Evolutionary conservation across 805 yeast species (phyloP).

Genomic region (Candida gorgasii): DNA sequence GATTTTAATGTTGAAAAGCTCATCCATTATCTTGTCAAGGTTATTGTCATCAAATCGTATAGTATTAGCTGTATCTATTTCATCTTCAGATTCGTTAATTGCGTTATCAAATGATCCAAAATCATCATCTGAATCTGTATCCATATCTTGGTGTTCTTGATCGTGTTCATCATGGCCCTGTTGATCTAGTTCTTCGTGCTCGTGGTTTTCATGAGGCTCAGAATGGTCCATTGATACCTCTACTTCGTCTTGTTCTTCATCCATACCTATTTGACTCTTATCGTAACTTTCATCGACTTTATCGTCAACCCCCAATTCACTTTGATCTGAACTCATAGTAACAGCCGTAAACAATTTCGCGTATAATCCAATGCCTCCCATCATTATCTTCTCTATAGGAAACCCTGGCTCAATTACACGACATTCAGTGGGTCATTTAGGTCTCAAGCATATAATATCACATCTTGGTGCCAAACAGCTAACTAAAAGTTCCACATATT

Average conservation of each 20-base stretch:
- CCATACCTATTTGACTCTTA: no score
- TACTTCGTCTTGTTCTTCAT: conserved; percentile 9
- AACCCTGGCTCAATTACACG: conserved; percentile 42
- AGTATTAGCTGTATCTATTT: conserved; percentile 17
- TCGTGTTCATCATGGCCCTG: not conserved
- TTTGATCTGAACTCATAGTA: conserved; percentile 2
- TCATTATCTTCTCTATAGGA: conserved; percentile 33
- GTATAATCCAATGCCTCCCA: not conserved
- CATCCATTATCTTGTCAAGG: conserved; percentile 14
- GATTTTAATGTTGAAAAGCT: conserved; percentile 10
- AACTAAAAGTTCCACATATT: conserved; percentile 29
- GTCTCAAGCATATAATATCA: conserved; percentile 26
- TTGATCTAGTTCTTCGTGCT: conserved; percentile 4
- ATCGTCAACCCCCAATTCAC: not conserved
- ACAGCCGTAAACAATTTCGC: conserved; percentile 3
- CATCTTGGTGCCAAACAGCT: conserved; percentile 31
- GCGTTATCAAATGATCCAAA: conserved; percentile 43
- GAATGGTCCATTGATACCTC: not conserved
- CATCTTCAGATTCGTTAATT: conserved; percentile 30
- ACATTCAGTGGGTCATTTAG: conserved; percentile 43
- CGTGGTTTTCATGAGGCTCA: not conserved
- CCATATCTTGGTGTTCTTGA: not conserved
- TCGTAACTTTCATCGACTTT: not conserved
- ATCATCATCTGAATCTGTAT: conserved; percentile 28
- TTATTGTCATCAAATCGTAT: conserved; percentile 17